phyloP scores from a whole-genome alignment of 805 yeast genomes.

The Kodamaea lidongshanica region DNA sequence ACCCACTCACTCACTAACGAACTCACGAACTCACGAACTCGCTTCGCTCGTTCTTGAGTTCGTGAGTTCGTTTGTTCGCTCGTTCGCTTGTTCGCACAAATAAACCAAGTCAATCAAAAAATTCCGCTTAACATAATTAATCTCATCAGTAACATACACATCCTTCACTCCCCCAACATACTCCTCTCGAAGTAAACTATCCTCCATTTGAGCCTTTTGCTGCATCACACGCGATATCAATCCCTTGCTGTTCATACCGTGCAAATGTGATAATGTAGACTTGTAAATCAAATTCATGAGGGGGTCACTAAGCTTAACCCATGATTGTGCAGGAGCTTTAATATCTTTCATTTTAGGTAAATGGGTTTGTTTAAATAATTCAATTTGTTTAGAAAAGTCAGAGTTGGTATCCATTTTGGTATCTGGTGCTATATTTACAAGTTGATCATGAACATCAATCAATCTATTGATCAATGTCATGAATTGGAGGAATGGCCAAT shows the following conservation, averaged over 20 bases:
- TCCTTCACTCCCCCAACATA: conserved; percentile 7
- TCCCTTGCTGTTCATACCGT: conserved; percentile 1
- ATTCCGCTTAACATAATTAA: conserved; percentile 17
- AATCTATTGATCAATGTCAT: conserved; percentile 2
- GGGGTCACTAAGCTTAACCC: conserved; percentile 19
- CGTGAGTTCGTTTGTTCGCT: too few relatives aligned
- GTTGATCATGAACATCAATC: conserved; percentile 2
- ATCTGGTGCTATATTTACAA: conserved; percentile 4
- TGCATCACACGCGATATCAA: conserved; percentile 1
- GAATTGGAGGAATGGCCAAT: conserved; percentile 2
- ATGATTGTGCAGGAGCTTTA: conserved; percentile 4
- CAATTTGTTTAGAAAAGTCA: conserved; percentile 9
- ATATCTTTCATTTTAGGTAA: background rate
- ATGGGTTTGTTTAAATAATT: conserved; percentile 12
- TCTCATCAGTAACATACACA: conserved; percentile 16
- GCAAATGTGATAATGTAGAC: conserved; percentile 11
- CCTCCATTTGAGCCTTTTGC: conserved; percentile 6
- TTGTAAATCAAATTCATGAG: conserved; percentile 13
- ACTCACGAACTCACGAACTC: too few relatives aligned
- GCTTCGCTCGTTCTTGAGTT: too few relatives aligned
- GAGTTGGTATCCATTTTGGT: background rate
- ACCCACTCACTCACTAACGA: too few relatives aligned
- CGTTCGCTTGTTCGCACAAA: too few relatives aligned
- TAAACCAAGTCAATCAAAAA: conserved; percentile 18
- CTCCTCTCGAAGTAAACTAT: conserved; percentile 5